phyloP scores from a whole-genome alignment of 169 alveolate genomes.

The Plasmodium vinckei region DNA sequence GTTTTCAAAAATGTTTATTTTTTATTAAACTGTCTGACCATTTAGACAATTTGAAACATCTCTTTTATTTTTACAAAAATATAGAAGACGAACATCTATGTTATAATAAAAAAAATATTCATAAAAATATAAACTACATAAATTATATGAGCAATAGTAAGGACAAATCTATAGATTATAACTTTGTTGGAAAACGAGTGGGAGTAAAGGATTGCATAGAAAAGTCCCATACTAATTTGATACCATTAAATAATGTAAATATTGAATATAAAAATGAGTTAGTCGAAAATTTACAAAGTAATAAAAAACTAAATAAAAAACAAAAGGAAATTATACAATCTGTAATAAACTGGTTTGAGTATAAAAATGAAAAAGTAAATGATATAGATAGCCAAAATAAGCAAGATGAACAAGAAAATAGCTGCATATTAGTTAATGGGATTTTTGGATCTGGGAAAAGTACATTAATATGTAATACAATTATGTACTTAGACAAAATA shows the following conservation, averaged over 20 bases:
- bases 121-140: not conserved
- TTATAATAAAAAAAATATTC: not conserved
- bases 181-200: not conserved
- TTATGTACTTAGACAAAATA: conserved; percentile 24
- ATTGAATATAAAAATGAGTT: conserved; percentile 1
- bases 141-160: not conserved
- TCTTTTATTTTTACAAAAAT: conserved; percentile 29
- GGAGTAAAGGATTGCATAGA: conserved; percentile 4
- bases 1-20: conserved; percentile 32
- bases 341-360: conserved; percentile 29
- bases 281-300: not conserved
- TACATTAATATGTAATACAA: conserved; percentile 37
- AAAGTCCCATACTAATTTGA: not conserved
- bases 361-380: not conserved
- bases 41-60: conserved; percentile 27
- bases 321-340: conserved; percentile 23
- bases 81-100: not conserved
- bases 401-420: not conserved
- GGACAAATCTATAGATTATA: not conserved
- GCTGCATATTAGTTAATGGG: conserved; percentile 49
- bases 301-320: conserved; percentile 19
- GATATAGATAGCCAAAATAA: not conserved
- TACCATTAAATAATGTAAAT: conserved; percentile 12
- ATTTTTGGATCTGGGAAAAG: conserved; percentile 69
- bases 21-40: conserved; percentile 17